Evolutionary conservation across 768 basidiomycete species (phyloP), one percentile per base, ranked within the genome.

Genomic region (Suillus plorans): DNA sequence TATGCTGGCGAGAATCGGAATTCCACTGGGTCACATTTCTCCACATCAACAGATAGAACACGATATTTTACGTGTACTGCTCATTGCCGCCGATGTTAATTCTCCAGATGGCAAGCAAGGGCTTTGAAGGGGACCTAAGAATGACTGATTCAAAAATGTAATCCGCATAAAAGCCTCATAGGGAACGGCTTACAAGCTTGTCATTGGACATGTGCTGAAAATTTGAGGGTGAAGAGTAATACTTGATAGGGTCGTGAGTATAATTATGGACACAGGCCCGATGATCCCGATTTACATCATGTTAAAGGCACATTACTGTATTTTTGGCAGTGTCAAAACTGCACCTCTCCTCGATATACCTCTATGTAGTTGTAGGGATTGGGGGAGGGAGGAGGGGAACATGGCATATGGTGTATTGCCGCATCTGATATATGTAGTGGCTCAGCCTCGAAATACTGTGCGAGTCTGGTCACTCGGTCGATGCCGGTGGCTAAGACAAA

Each of bases 1-100:
- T 65, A 63, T 66, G 57, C 50, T 64, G 39, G 25, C 36, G 1
- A 39, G 55, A 63, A n/a, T n/a, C n/a, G n/a, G n/a, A n/a, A 22
- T 37, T 37, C 36, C 7, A 37, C 31, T 31, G 31, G 25, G 31
- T 31, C 31, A 31, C 31, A 37, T 37, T 37, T 12, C 36, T 37
- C 34, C 41, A 6, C 1, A 7, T 31, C 31, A 31, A 31, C 31
- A 6, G 31, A 31, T 18, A 25, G 16, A 50, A 50, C 49, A 52
- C 13, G 25, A 25, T 31, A 13, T 20, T 28, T 52, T 52, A 52
- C 50, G 50, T 52, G 25, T 52, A 16, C 16, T 28, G 25, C 41
- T 5, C 41, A 49, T 49, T 25, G 22, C 13, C 49, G 22, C 13
- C 49, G 36, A 8, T 37, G 10, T 49, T 25, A 28, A 28, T 28